phyloP scores from a whole-genome alignment of 257 asterid species.

The Coffea canephora region DNA sequence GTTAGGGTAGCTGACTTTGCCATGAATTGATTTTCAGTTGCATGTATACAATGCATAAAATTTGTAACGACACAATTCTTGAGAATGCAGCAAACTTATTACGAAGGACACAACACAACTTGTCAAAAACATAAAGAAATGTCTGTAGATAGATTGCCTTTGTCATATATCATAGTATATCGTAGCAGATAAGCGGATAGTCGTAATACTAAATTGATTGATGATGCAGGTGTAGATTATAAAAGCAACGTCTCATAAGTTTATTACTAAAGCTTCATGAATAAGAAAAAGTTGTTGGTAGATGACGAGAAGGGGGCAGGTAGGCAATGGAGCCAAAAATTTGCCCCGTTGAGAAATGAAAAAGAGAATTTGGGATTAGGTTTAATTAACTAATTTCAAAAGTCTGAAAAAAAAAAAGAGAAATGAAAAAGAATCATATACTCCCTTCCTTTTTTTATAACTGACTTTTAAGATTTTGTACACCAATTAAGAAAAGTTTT shows the following conservation, averaged over 20 bases:
- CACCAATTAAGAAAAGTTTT: too few species aligned
- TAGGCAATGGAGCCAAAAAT: neutral
- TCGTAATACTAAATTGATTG: neutral
- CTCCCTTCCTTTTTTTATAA: too few species aligned
- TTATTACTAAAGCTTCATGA: neutral
- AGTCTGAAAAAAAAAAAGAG: too few species aligned
- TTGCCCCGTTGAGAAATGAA: neutral
- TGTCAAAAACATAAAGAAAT: neutral
- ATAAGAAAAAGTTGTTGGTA: neutral
- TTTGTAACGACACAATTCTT: neutral
- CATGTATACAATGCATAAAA: neutral
- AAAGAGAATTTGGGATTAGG: neutral
- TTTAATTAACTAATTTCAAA: too few species aligned
- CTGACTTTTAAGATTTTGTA: too few species aligned
- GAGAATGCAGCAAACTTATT: neutral
- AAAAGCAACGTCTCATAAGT: neutral
- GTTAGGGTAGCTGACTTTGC: neutral
- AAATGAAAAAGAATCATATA: too few species aligned
- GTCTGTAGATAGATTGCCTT: neutral
- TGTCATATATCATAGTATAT: neutral
- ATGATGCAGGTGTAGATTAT: neutral
- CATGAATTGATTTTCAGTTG: neutral
- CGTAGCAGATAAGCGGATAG: neutral
- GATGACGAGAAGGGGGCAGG: neutral
- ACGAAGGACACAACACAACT: neutral